phyloP scores from a whole-genome alignment of 169 alveolate genomes.

The Eimeria mitis region DNA sequence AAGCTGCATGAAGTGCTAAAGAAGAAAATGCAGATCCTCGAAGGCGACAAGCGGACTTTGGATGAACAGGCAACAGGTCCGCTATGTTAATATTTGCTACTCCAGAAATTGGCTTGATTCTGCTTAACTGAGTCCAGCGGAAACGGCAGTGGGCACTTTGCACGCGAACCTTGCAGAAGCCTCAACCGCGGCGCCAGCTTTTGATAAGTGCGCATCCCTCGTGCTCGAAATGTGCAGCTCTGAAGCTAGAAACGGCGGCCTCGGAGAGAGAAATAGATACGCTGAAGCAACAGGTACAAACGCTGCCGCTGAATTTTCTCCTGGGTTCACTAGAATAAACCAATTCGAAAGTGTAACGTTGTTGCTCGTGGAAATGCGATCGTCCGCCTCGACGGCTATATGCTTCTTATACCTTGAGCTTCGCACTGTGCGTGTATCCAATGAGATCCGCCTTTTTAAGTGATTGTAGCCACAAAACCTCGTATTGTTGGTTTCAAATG shows the following conservation, averaged over 20 bases:
- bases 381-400: neutral
- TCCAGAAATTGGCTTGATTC: too few relatives aligned
- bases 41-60: conserved; percentile 86
- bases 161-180: too few relatives aligned
- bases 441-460: neutral
- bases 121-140: neutral
- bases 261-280: conserved; percentile 85
- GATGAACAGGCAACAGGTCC: conserved; percentile 75
- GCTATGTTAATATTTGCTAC: neutral
- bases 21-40: conserved; percentile 82
- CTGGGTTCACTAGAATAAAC: neutral
- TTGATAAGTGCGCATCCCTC: neutral
- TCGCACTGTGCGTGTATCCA: neutral
- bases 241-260: conserved; percentile 67
- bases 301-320: neutral
- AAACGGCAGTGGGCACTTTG: neutral
- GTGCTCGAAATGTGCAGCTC: conserved; percentile 26
- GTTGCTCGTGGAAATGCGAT: neutral
- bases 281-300: conserved; percentile 83
- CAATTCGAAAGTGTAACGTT: neutral
- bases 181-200: neutral
- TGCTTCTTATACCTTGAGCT: neutral
- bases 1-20: conserved; percentile 73
- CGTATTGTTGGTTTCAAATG: neutral
- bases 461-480: neutral